Evolutionary conservation across 2,329 filamentous ascomycete genomes (phyloP).

Genomic region (Cladophialophora psammophila): DNA sequence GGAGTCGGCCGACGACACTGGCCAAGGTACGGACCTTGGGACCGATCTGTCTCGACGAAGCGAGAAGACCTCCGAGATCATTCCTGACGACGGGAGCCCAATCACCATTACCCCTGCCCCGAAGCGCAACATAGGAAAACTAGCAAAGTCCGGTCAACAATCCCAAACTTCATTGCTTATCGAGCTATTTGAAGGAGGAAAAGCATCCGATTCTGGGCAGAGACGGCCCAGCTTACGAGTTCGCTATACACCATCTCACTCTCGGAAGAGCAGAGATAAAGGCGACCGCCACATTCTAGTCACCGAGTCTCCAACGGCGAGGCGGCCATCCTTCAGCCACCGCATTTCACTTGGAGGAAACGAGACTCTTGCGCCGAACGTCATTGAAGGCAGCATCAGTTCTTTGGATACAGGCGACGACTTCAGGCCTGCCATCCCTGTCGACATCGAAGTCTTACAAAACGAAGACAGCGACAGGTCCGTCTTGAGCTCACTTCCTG

Average conservation of each 20-base stretch:
- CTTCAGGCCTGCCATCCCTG: conserved; percentile 70
- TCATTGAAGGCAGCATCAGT: conserved; percentile 70
- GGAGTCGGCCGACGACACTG: conserved; percentile 52
- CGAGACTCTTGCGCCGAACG: conserved; percentile 44
- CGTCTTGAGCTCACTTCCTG: conserved; percentile 65
- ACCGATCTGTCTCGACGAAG: conserved; percentile 59
- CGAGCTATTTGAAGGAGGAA: conserved; percentile 90
- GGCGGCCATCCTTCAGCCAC: conserved; percentile 73
- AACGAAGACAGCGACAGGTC: conserved; percentile 72
- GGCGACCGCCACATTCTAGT: conserved; percentile 81
- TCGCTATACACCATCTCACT: conserved; percentile 76
- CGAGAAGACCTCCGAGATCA: conserved; percentile 59
- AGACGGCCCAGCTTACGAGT: conserved; percentile 84
- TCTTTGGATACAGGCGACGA: conserved; percentile 81
- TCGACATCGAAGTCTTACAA: conserved; percentile 86
- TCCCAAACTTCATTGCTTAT: conserved; percentile 93
- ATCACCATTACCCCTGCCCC: conserved; percentile 85
- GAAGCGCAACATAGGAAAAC: conserved; percentile 68
- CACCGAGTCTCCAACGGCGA: conserved; percentile 76
- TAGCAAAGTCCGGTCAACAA: conserved; percentile 61
- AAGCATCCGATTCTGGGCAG: conserved; percentile 61
- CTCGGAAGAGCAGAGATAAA: conserved; percentile 58
- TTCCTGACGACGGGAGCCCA: conserved; percentile 69
- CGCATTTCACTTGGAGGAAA: conserved; percentile 68
- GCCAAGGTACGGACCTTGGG: conserved; percentile 53